Percentiles rank a stretch among this genome's conserved stretches.
Conservation (phyloP, 2,329 filamentous ascomycete genomes). For the Penicillium concentricum region DNA sequence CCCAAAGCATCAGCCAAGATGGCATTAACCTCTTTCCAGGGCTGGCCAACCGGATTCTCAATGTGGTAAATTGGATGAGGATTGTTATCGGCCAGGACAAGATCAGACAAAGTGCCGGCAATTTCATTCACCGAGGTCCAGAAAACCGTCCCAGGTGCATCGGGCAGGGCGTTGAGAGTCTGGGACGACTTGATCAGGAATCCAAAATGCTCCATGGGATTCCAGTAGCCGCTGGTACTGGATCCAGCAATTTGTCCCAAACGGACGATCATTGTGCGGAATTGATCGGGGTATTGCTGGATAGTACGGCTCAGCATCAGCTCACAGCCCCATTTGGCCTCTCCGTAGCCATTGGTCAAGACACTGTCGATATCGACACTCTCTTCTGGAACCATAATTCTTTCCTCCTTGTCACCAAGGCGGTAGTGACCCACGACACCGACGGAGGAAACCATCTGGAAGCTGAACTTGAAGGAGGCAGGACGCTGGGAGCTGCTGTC, state of each 20-base stretch:
- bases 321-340: slow-evolving; percentile 55
- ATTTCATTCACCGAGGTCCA: slow-evolving; percentile 52
- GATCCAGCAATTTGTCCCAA: slow-evolving; percentile 57
- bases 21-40: slow-evolving; percentile 39
- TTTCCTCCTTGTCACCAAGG: slow-evolving; percentile 15
- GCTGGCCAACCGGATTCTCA: slow-evolving; percentile 46
- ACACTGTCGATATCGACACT: slow-evolving; percentile 40
- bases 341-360: slow-evolving; percentile 51
- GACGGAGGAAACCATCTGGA: neutral
- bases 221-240: slow-evolving; percentile 54
- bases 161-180: slow-evolving; percentile 44
- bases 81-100: slow-evolving; percentile 20
- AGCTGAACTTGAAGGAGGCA: neutral
- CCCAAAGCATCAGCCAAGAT: slow-evolving; percentile 36
- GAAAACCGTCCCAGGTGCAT: slow-evolving; percentile 40
- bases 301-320: slow-evolving; percentile 51
- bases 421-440: slow-evolving; percentile 38
- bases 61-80: slow-evolving; percentile 46
- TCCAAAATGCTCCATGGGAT: slow-evolving; percentile 51
- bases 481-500: too few species aligned
- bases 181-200: slow-evolving; percentile 54
- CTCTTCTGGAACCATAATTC: slow-evolving; percentile 46
- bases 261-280: slow-evolving; percentile 48
- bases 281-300: slow-evolving; percentile 41
- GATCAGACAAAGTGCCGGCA: slow-evolving; percentile 35